These are phyloP conservation scores for Penicillium sp. DNA, from an alignment of 2,329 filamentous ascomycete species.

Conservation along the genomic window DNA sequence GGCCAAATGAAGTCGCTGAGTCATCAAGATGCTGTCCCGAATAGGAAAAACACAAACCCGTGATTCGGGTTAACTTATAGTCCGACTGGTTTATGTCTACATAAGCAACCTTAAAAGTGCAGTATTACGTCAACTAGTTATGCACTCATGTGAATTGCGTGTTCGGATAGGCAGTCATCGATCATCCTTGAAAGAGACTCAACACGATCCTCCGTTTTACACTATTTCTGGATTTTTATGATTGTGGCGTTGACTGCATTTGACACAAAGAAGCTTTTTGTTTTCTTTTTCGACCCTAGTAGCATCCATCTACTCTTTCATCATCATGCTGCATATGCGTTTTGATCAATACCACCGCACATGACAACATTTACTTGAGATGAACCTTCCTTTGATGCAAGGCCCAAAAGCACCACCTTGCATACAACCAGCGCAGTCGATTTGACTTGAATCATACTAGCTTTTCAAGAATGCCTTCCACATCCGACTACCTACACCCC, in stretches of 20 bases:
- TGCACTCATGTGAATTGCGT: constrained; percentile 11
- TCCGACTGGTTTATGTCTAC: neutral
- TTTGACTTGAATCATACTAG: constrained; percentile 1
- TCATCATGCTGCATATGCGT: constrained; percentile 16
- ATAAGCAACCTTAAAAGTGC: neutral
- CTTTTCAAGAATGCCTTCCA: constrained; percentile 34
- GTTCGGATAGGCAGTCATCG: constrained; percentile 4
- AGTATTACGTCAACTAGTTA: constrained; percentile 4
- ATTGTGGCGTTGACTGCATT: neutral
- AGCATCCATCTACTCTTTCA: neutral
- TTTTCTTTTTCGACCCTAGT: neutral
- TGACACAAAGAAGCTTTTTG: neutral
- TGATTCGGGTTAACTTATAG: neutral
- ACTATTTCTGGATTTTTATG: neutral
- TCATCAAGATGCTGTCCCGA: neutral
- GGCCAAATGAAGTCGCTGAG: neutral
- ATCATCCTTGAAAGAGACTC: neutral
- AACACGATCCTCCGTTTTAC: neutral
- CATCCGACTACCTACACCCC: constrained; percentile 37
- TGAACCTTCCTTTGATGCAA: constrained; percentile 17
- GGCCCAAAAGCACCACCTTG: constrained; percentile 10
- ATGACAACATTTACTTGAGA: constrained; percentile 15
- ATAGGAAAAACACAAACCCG: neutral
- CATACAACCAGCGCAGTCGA: constrained; percentile 18
- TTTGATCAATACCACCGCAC: constrained; percentile 10